phyloP scores from a whole-genome alignment of 2,329 filamentous ascomycete genomes.

The Cryphonectria radicalis region DNA sequence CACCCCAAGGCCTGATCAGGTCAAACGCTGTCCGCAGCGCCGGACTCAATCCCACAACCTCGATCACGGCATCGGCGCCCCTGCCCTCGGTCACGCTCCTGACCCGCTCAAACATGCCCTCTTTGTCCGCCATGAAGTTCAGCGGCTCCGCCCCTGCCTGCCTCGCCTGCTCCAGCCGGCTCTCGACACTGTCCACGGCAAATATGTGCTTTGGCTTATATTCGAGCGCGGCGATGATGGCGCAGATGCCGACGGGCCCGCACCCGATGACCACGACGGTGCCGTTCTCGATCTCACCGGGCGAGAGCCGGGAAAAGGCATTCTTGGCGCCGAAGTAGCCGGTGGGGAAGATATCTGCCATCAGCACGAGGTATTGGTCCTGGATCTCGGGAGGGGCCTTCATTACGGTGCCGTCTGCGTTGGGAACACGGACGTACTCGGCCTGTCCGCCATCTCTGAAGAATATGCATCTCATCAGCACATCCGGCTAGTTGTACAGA shows the following conservation, averaged over 20 bases:
- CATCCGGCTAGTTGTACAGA: neutral
- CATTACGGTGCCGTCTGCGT: constrained; percentile 80
- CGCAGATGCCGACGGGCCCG: constrained; percentile 84
- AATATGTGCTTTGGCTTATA: constrained; percentile 76
- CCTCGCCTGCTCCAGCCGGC: constrained; percentile 73
- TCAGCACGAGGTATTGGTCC: constrained; percentile 77
- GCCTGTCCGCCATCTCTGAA: constrained; percentile 74
- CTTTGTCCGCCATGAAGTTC: constrained; percentile 72
- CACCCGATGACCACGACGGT: constrained; percentile 84
- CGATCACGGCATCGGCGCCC: constrained; percentile 84
- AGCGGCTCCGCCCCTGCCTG: constrained; percentile 79
- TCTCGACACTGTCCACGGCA: constrained; percentile 78
- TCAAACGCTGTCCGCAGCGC: constrained; percentile 74
- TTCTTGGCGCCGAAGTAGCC: constrained; percentile 84
- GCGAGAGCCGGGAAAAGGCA: constrained; percentile 61
- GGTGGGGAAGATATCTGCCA: constrained; percentile 85
- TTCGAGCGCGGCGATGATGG: constrained; percentile 76
- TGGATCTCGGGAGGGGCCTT: constrained; percentile 73
- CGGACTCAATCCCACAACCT: constrained; percentile 73
- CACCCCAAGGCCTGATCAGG: constrained; percentile 71
- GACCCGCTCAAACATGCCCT: constrained; percentile 69
- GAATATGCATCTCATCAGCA: neutral
- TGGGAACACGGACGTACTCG: constrained; percentile 79
- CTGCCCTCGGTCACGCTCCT: constrained; percentile 77
- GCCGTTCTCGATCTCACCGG: constrained; percentile 64